Evolutionary conservation across 1,139 yeast species (phyloP), one percentile per base, ranked within the genome.

Genomic region (Scheffersomyces titani): DNA sequence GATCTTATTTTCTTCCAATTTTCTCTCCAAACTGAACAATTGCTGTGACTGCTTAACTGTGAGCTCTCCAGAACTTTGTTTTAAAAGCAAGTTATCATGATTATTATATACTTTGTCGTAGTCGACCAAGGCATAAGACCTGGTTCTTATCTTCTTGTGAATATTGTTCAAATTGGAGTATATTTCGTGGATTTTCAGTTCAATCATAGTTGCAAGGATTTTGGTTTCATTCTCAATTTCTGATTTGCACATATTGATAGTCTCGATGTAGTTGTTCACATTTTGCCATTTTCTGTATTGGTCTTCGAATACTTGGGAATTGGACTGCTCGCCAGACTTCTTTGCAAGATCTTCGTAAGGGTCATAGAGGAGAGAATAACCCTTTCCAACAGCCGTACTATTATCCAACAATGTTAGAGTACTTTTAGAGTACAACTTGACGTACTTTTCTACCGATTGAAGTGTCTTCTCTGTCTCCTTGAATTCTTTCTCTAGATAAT

Each of bases 111-210:
- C 64, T 44, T 68, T 68, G 54, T 80, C 82, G 59, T 72, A 75
- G 50, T 78, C 82, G 54, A 76, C 62, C 48, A 77, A 66, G 0
- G 75, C 68, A 54, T 65, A 63, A 47, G 72, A 71, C 47, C 84
- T 64, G 6, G 59, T 61, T 44, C 67, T 71, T 6, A 79, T 66
- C 20, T 63, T 68, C 21, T 66, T 66, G 30, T 55, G 50, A 19
- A 61, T 55, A 9, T 30, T 36, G 49, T 70, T 73, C 49, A 77
- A 70, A n/a, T 62, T 57, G 2, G 59, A 57, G 19, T 65, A 53
- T n/a, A 75, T 52, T 18, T 62, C 63, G 2, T 58, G 53, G 3
- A 76, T 52, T 40, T 72, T 75, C 3, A 50, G 48, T 2, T 55
- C 63, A 18, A 69, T 61, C 18, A 60, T 59, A 5, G 54, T 51